Evolutionary conservation across 257 asterid species (phyloP).

Genomic region (Nicotiana obtusifolia): DNA sequence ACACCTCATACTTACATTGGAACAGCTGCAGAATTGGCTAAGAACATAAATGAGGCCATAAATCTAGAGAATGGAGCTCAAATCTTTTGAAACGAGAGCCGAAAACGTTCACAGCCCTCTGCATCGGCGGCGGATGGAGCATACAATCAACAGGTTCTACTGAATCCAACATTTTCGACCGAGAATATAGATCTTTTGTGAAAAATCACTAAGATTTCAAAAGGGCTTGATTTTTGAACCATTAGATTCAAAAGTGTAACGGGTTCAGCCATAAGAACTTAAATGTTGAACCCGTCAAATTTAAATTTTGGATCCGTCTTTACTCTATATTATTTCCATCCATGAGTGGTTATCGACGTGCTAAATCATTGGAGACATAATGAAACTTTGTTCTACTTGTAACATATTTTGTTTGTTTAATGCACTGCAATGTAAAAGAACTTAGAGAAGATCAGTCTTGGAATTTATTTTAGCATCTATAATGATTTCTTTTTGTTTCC

Average conservation of each 20-base stretch:
- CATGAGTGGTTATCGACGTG: background rate
- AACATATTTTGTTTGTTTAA: background rate
- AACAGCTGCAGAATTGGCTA: constrained; percentile 44
- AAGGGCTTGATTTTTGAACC: background rate
- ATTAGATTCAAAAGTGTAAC: background rate
- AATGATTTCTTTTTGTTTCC: too few species aligned
- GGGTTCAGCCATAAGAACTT: background rate
- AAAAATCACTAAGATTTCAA: background rate
- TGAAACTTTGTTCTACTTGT: background rate
- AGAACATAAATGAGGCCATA: constrained; percentile 18
- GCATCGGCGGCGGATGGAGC: background rate
- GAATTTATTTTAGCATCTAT: too few species aligned
- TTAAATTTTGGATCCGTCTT: background rate
- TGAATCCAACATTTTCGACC: background rate
- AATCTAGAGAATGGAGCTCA: constrained; percentile 22
- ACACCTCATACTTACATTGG: constrained; percentile 78
- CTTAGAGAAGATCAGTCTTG: too few species aligned
- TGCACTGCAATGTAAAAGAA: too few species aligned
- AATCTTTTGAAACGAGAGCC: background rate
- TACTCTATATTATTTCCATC: background rate
- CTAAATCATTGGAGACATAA: background rate
- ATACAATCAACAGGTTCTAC: background rate
- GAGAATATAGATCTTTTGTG: background rate
- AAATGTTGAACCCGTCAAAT: background rate
- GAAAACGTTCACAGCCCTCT: background rate